Base-by-base conservation (phyloP, 345 rosid species). In the Aurinia saxatilis region DNA sequence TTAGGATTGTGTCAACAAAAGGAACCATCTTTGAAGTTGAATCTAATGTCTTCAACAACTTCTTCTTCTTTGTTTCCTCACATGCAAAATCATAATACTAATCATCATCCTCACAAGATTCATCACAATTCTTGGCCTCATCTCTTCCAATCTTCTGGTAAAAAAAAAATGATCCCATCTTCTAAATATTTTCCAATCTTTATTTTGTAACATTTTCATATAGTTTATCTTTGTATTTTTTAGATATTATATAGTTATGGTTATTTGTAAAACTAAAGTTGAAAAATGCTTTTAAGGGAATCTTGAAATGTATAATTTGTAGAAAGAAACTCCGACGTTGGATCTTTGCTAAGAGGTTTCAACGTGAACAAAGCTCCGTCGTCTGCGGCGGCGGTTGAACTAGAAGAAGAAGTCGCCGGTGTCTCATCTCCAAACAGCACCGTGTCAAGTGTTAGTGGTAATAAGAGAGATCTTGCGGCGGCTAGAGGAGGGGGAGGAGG, bases 381-480 rank as follows among this genome's bases (percentile, higher is more conserved):
- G 0, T 8, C 30, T 58, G 76, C 16, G 39, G 77, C 18, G 42
- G 59, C 15, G 18, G 60, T 30, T 13, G 58, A 65, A 30, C 7
- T 65, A 9, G 71, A 71, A 17, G 93, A 85, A 60, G 91, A 90
- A 6, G 81, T 70, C 31, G 70, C 69, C 9, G 80, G 75, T 7
- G 81, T 67, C 13, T 91, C 96, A 5, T 91, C 98, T 0, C 96
- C 96, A 0, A 91, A 91, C 83, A 88, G 96, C 69, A 81, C 90
- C 2, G 59, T 88, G 25, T 91, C 98, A 1, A 91, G 90, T 75
- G 16, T 78, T 5, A 85, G 96, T 56, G 98, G 95, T 29, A 91
- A 57, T 39, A 70, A 90, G 79, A 83, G 88, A 53, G 89, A 87
- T 39, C 86, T 83, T 33, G 73, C 63, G 9, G 60, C 68, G 23